These are phyloP conservation scores for Colletotrichum sp. DNA, from an alignment of 2,329 filamentous ascomycete species.

Conservation along the genomic window DNA sequence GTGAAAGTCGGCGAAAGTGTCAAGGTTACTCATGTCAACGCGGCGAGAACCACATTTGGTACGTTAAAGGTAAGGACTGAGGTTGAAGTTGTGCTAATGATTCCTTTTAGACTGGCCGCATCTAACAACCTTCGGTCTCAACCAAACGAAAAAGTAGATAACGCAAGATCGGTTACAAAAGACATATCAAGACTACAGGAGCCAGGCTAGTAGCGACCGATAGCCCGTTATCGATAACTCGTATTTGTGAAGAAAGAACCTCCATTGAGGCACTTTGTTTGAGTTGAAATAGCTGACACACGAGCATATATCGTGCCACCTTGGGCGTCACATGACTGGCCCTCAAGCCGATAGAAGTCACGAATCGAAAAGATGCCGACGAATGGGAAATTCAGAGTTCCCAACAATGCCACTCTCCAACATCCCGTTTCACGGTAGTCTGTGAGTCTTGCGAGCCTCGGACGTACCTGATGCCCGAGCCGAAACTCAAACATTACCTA, in stretches of 20 bases:
- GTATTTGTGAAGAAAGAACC: rapidly evolving
- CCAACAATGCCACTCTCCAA: not conserved
- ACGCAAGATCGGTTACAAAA: not conserved
- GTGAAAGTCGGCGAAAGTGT: not conserved
- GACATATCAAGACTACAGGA: not conserved
- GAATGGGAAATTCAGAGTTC: not conserved
- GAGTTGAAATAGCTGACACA: not conserved
- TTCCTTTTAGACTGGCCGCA: not conserved
- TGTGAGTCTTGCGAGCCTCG: not conserved
- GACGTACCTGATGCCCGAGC: not conserved
- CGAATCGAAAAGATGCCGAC: not conserved
- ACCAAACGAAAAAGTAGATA: not conserved
- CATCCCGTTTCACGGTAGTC: not conserved
- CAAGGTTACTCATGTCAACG: not conserved
- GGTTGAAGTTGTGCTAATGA: not conserved
- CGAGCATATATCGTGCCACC: not conserved
- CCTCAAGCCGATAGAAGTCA: not conserved
- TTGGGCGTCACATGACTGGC: not conserved
- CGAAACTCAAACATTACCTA: not conserved
- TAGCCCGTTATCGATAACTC: rapidly evolving
- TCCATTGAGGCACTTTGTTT: rapidly evolving
- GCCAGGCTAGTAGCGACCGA: not conserved
- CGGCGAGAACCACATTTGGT: not conserved
- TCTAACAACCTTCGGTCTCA: not conserved
- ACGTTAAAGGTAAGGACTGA: not conserved